Conservation (phyloP, 192 early-diverging fungal species). For the Chytriomyces hyalinus region DNA sequence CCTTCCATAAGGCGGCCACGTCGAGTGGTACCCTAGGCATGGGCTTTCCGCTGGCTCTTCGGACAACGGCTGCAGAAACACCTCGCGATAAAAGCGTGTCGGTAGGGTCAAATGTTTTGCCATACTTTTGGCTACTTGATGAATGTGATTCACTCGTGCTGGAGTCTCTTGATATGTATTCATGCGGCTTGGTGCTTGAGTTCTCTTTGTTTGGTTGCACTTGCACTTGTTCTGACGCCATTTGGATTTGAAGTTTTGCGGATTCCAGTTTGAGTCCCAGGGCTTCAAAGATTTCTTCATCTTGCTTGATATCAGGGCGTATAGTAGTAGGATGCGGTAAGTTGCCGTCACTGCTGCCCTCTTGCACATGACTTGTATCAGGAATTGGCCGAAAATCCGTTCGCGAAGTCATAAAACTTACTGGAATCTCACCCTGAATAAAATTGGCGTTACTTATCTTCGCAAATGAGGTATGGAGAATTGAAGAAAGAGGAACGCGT, state of each 20-base stretch:
- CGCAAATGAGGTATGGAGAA: too few relatives aligned
- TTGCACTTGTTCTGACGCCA: neutral
- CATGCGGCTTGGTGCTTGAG: too few relatives aligned
- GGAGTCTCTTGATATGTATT: too few relatives aligned
- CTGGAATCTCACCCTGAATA: too few relatives aligned
- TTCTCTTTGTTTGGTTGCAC: too few relatives aligned
- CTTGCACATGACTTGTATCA: neutral
- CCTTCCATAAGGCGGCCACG: slow-evolving; percentile 28
- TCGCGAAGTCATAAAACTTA: slow-evolving; percentile 11
- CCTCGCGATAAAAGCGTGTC: slow-evolving; percentile 6
- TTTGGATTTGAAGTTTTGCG: neutral
- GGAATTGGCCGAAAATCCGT: slow-evolving; percentile 18
- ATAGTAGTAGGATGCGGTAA: too few relatives aligned
- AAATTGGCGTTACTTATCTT: too few relatives aligned
- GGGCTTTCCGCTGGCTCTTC: slow-evolving; percentile 17
- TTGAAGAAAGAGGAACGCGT: neutral
- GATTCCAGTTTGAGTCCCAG: slow-evolving; percentile 5
- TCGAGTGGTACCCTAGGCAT: slow-evolving; percentile 18
- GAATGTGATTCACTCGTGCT: too few relatives aligned
- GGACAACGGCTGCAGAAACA: slow-evolving; percentile 24
- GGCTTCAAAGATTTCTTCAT: neutral
- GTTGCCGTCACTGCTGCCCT: too few relatives aligned
- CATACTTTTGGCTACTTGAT: too few relatives aligned
- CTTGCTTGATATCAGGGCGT: neutral
- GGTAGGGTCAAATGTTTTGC: neutral